phyloP scores from a whole-genome alignment of 2,329 filamentous ascomycete genomes.

The Phyllosticta citribraziliensis region DNA sequence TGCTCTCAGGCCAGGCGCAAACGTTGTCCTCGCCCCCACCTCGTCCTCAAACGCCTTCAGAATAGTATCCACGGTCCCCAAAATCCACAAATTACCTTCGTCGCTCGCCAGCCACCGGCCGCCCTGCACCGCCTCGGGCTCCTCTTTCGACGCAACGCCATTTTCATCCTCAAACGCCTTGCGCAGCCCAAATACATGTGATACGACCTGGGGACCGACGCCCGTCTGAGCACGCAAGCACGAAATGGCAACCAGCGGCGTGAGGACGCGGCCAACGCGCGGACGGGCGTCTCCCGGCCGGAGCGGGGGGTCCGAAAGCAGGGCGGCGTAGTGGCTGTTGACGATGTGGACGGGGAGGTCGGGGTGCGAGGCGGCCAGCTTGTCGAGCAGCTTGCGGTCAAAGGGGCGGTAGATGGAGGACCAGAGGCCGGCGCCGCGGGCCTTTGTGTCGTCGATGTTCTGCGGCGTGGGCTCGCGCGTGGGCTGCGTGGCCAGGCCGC shows the following conservation, averaged over 20 bases:
- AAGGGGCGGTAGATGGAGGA: constrained; percentile 68
- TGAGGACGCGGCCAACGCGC: constrained; percentile 60
- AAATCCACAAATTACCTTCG: constrained; percentile 54
- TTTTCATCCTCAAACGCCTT: constrained; percentile 65
- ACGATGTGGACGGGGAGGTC: constrained; percentile 76
- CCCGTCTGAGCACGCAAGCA: constrained; percentile 71
- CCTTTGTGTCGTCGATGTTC: constrained; percentile 46
- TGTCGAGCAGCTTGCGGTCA: constrained; percentile 58
- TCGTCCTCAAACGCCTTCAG: constrained; percentile 43
- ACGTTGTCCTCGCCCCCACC: constrained; percentile 25
- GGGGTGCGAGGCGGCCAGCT: constrained; percentile 66
- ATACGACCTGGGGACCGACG: constrained; percentile 71
- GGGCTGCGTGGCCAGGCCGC: constrained; percentile 45
- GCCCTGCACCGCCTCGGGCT: constrained; percentile 26
- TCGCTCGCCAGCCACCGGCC: constrained; percentile 54
- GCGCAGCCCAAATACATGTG: constrained; percentile 69
- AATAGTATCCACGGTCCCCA: constrained; percentile 52
- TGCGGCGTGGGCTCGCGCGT: constrained; percentile 38
- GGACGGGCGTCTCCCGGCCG: constrained; percentile 20
- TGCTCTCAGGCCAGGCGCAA: constrained; percentile 43
- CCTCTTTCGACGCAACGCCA: constrained; percentile 42
- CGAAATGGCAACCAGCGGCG: constrained; percentile 62
- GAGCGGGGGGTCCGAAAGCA: constrained; percentile 52
- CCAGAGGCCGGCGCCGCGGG: constrained; percentile 60
- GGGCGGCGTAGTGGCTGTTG: constrained; percentile 59